phyloP scores from a whole-genome alignment of 2,329 filamentous ascomycete genomes.

The Penicillium sp. region DNA sequence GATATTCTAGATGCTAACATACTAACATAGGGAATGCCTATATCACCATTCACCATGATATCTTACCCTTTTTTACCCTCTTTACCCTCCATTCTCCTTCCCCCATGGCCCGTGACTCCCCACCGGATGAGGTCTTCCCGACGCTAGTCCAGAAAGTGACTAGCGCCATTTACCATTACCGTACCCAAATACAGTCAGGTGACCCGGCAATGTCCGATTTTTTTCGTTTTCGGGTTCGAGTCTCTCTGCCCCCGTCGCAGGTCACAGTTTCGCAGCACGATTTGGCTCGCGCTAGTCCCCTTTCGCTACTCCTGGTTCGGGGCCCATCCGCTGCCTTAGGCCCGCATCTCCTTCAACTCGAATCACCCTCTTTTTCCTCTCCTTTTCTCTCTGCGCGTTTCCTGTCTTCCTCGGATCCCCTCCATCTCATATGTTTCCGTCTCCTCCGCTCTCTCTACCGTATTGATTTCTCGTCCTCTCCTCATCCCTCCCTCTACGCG shows the following conservation, averaged over 20 bases:
- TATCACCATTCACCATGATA: neutral
- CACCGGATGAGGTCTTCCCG: slow-evolving; percentile 14
- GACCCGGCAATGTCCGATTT: slow-evolving; percentile 1
- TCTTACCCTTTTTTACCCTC: neutral
- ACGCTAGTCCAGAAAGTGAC: slow-evolving; percentile 4
- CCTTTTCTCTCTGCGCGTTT: slow-evolving; percentile 22
- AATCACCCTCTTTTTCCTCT: slow-evolving; percentile 24
- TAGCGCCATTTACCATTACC: slow-evolving; percentile 6
- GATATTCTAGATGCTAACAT: slow-evolving; percentile 12
- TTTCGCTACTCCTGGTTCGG: slow-evolving; percentile 18
- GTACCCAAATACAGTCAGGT: neutral
- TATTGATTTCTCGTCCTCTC: slow-evolving; percentile 1
- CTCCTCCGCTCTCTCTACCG: slow-evolving; percentile 5
- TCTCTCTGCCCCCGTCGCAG: neutral
- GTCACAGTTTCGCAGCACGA: slow-evolving; percentile 1
- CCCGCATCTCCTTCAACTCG: slow-evolving; percentile 23
- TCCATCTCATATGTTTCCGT: slow-evolving; percentile 12
- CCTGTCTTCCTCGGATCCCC: slow-evolving; percentile 12
- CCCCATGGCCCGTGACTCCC: slow-evolving; percentile 12
- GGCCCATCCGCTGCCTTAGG: slow-evolving; percentile 25
- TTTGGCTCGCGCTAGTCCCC: slow-evolving; percentile 15
- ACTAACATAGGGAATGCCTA: neutral
- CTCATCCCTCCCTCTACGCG: slow-evolving; percentile 9
- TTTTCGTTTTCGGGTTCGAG: slow-evolving; percentile 14
- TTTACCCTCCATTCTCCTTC: neutral